Conservation (phyloP, 192 early-diverging fungal genomes). For the Coemansia sp. region DNA sequence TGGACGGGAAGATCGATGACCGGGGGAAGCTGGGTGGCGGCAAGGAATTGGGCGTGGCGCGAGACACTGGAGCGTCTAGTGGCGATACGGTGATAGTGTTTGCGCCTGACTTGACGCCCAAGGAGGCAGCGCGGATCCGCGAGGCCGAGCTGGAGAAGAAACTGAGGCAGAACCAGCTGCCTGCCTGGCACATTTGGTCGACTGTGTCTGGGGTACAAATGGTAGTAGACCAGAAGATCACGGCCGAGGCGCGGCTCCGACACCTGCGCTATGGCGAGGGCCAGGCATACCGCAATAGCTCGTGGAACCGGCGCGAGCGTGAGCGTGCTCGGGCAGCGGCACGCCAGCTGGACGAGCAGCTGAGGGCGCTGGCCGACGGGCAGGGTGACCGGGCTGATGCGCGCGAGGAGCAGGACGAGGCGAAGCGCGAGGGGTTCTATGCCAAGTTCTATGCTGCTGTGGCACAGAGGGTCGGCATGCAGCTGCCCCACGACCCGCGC, state of each 20-base stretch:
- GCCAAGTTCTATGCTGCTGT: slow-evolving; percentile 23
- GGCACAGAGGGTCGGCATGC: slow-evolving; percentile 26
- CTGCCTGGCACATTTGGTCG: slow-evolving; percentile 75
- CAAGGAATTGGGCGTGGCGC: slow-evolving; percentile 62
- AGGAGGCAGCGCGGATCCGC: slow-evolving; percentile 63
- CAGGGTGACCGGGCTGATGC: slow-evolving; percentile 8
- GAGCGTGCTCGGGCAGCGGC: slow-evolving; percentile 21
- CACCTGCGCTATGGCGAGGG: slow-evolving; percentile 37
- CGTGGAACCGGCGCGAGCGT: slow-evolving; percentile 38
- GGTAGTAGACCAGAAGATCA: slow-evolving; percentile 41
- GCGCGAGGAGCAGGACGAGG: slow-evolving; percentile 33
- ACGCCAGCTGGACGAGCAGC: slow-evolving; percentile 22
- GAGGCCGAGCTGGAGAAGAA: slow-evolving; percentile 66
- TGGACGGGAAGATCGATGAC: slow-evolving; percentile 31
- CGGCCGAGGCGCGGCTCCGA: slow-evolving; percentile 21
- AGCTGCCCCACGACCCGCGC: slow-evolving; percentile 42
- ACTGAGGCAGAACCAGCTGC: slow-evolving; percentile 71
- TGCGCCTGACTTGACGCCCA: slow-evolving; percentile 61
- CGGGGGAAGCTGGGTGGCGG: slow-evolving; percentile 48
- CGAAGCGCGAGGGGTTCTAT: slow-evolving; percentile 38
- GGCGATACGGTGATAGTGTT: slow-evolving; percentile 73
- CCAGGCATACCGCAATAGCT: slow-evolving; percentile 14
- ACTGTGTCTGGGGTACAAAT: slow-evolving; percentile 64
- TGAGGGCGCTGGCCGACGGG: slow-evolving; percentile 10
- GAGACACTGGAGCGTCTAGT: slow-evolving; percentile 60